A percentile compares a stretch with the other conserved stretches of the same genome.
These are phyloP conservation scores for Russula sp. DNA, from an alignment of 768 basidiomycete species.

Conservation along the genomic window DNA sequence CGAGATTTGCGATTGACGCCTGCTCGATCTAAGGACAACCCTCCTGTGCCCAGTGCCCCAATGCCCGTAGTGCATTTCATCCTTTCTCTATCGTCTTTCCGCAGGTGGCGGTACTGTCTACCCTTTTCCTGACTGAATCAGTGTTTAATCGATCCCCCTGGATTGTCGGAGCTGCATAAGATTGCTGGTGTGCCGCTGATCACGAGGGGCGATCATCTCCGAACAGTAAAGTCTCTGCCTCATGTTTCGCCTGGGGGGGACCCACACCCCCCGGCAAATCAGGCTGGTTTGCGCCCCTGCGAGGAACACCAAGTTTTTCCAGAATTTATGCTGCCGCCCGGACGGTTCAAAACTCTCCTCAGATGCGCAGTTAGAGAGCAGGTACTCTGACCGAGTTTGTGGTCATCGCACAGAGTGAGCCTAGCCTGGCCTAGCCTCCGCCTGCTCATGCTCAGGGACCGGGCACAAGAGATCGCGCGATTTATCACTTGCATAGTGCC, in stretches of 20 bases:
- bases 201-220: conserved; percentile 2
- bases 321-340: background rate
- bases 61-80: background rate
- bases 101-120: conserved; percentile 1
- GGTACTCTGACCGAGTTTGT: background rate
- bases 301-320: background rate
- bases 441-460: background rate
- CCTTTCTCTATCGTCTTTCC: background rate
- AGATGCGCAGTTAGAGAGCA: background rate
- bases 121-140: background rate
- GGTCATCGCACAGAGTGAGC: background rate
- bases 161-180: background rate
- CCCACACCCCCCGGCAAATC: background rate
- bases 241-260: background rate
- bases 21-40: background rate
- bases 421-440: background rate
- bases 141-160: conserved; percentile 4
- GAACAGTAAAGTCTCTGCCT: background rate
- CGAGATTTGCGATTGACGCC: background rate
- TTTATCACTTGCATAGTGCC: background rate
- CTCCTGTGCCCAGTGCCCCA: background rate
- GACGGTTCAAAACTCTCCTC: background rate
- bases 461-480: background rate
- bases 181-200: background rate
- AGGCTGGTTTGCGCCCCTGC: background rate